Conservation (phyloP, 2,329 filamentous ascomycete species). For the Penicillium sp. region DNA sequence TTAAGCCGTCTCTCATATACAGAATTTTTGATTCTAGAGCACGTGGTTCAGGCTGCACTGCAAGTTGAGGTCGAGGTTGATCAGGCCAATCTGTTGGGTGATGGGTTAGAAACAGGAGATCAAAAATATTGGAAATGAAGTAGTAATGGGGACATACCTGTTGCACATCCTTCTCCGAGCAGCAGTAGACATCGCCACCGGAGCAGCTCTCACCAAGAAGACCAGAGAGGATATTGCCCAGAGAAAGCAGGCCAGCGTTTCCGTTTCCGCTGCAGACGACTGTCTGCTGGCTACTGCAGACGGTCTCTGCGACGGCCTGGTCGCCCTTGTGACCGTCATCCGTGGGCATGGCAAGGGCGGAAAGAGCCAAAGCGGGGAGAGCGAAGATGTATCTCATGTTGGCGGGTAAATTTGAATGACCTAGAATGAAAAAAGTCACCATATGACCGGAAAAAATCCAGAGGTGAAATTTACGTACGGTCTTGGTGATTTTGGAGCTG, state of each 20-base stretch:
- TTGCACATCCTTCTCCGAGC: slow-evolving; percentile 9
- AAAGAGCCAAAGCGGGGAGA: slow-evolving; percentile 1
- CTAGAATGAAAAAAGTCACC: background rate
- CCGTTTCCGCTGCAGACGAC: slow-evolving; percentile 21
- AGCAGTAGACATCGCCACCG: slow-evolving; percentile 23
- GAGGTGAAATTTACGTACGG: background rate
- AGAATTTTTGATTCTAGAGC: background rate
- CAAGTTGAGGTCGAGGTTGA: slow-evolving; percentile 19
- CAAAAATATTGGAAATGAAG: background rate
- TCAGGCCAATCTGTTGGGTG: slow-evolving; percentile 12
- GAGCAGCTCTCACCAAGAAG: slow-evolving; percentile 20
- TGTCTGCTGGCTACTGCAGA: slow-evolving; percentile 6
- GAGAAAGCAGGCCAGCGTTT: slow-evolving; percentile 16
- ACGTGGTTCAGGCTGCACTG: slow-evolving; percentile 22
- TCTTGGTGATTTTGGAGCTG: background rate
- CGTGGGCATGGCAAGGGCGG: slow-evolving; percentile 3
- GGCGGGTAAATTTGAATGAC: background rate
- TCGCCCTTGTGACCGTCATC: background rate
- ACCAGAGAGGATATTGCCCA: slow-evolving; percentile 21
- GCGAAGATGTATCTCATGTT: slow-evolving; percentile 8
- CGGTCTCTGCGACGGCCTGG: background rate
- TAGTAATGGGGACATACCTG: background rate
- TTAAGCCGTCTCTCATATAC: background rate
- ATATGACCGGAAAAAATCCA: background rate
- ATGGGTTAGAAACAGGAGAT: slow-evolving; percentile 5